phyloP scores from a whole-genome alignment of 192 early-diverging fungal genomes.

The Oehlia diaphana region DNA sequence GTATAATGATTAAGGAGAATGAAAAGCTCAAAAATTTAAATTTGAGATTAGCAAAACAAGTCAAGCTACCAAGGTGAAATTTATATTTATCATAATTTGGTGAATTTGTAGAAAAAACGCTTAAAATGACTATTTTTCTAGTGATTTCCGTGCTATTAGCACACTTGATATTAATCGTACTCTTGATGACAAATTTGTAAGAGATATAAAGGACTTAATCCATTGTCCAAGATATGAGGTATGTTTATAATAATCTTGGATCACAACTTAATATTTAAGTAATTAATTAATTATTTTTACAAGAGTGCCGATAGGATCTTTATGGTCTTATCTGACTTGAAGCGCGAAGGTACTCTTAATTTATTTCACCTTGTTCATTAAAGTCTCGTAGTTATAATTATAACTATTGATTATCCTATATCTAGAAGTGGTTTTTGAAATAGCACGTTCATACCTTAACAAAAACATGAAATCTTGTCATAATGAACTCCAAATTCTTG shows the following conservation, averaged over 20 bases:
- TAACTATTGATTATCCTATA: neutral
- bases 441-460: neutral
- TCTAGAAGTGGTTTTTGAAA: constrained; percentile 3
- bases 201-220: neutral
- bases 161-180: constrained; percentile 14
- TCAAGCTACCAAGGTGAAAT: constrained; percentile 13
- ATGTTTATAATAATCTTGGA: neutral
- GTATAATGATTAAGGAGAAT: constrained; percentile 2
- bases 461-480: too few relatives aligned
- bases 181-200: constrained; percentile 8
- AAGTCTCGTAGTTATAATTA: neutral
- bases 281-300: neutral
- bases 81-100: neutral
- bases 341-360: constrained; percentile 15
- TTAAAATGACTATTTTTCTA: neutral
- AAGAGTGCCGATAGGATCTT: constrained; percentile 4
- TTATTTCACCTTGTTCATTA: neutral
- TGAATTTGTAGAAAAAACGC: neutral
- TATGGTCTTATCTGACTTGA: neutral
- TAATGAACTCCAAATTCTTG: too few relatives aligned
- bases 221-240: constrained; percentile 1
- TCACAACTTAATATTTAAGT: neutral
- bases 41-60: constrained; percentile 4
- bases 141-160: neutral
- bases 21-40: constrained; percentile 3